Conservation (phyloP, 768 basidiomycete genomes). For the Pluteus cervinus region DNA sequence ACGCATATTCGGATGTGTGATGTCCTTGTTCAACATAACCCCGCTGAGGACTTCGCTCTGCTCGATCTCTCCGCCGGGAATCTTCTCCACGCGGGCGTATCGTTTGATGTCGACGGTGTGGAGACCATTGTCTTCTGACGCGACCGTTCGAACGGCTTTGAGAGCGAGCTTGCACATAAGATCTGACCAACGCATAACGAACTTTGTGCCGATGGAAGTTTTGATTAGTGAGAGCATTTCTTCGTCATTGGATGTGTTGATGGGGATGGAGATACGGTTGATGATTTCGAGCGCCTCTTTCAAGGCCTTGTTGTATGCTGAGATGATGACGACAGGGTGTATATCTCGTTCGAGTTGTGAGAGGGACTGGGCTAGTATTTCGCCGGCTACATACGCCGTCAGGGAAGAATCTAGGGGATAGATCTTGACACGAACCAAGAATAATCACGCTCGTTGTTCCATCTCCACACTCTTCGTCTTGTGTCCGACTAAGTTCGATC, state of each 20-base stretch:
- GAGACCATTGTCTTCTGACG: conserved; percentile 66
- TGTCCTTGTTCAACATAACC: conserved; percentile 98
- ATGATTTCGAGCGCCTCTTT: conserved; percentile 89
- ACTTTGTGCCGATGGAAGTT: conserved; percentile 97
- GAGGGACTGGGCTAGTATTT: conserved; percentile 93
- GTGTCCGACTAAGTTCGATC: conserved; percentile 97
- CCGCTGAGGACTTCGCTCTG: conserved; percentile 81
- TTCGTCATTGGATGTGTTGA: conserved; percentile 76
- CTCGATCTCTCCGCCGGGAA: conserved; percentile 97
- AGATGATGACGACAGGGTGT: conserved; percentile 98
- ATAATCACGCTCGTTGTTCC: conserved; percentile 99
- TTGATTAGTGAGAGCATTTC: conserved; percentile 98
- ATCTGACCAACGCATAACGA: conserved; percentile 93
- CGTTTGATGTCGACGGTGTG: conserved; percentile 97
- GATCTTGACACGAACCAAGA: conserved; percentile 52
- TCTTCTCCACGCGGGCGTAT: conserved; percentile 95
- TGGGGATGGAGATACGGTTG: conserved; percentile 81
- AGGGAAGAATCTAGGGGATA: conserved; percentile 1
- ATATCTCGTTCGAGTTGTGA: conserved; percentile 93
- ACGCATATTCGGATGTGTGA: conserved; percentile 96
- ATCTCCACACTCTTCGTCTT: conserved; percentile 98
- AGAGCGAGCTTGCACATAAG: conserved; percentile 96
- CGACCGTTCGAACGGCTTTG: conserved; percentile 86
- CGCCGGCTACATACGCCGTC: conserved; percentile 55
- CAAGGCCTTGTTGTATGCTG: conserved; percentile 95